Evolutionary conservation across 768 basidiomycete species (phyloP), one percentile per base, ranked within the genome.

Genomic region (Pulveroboletus ravenelii): DNA sequence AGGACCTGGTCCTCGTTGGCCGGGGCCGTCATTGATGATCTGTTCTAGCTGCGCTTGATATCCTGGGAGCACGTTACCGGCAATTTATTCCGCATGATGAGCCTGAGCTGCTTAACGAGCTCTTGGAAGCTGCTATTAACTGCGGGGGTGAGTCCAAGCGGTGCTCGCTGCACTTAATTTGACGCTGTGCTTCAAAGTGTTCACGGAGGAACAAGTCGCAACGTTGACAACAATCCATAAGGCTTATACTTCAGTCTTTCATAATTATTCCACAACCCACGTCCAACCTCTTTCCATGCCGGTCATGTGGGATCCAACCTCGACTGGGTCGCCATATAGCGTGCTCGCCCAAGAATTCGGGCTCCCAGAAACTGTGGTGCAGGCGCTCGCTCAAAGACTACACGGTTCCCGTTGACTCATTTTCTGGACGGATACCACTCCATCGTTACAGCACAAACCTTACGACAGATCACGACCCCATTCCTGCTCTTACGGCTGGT

Each of bases 321-420:
- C 47, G 25, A 30, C 50, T 27, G 52, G 49, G 41, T 56, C 57
- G 37, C 74, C 61, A 47, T 81, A 63, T 23, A 74, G 74, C 41
- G 75, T 77, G 20, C 74, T 89, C n/a, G 86, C 87, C 20, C 75
- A 74, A 56, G 87, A 88, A 64, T 87, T 87, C 53, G 86, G 86
- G n/a, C 74, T 88, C 18, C 82, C 86, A 47, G 72, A 85, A 30
- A 75, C 81, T 38, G 62, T 87, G 25, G 79, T 88, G 40, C 78
- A 86, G 60, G 82, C 83, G 3, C 75, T 87, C 40, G 81, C 78
- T 36, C 81, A 84, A 53, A 76, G 85, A 44, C 71, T 87, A 10
- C 44, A 55, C 31, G 56, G 50, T 18, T 54, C 68, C 36, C 56
- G 36, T 53, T 66, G 53, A 66, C 13, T 38, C 35, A 1, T 39